Evolutionary conservation across 2,329 filamentous ascomycete species (phyloP).

Genomic region (Aspergillus pseudoviridinutans): DNA sequence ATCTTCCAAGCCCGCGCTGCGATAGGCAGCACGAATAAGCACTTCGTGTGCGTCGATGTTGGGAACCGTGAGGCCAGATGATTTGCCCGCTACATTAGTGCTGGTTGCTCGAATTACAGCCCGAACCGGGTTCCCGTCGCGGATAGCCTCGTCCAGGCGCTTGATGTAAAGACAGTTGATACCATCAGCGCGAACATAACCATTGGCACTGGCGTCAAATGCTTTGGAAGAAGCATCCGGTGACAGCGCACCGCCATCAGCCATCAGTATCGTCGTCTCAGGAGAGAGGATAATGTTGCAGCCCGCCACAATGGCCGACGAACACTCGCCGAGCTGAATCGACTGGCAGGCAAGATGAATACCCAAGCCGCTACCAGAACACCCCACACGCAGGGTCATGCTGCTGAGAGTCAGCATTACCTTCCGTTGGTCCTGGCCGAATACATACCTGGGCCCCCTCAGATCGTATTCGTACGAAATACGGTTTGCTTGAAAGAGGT

Average conservation of each 20-base stretch:
- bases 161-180: slow-evolving; percentile 29
- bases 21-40: slow-evolving; percentile 7
- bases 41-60: slow-evolving; percentile 11
- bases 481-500: slow-evolving; percentile 21
- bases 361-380: slow-evolving; percentile 30
- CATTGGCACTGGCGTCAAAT: slow-evolving; percentile 25
- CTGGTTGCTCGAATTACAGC: slow-evolving; percentile 31
- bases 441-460: slow-evolving; percentile 12
- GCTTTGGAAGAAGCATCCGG: slow-evolving; percentile 23
- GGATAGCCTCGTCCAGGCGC: slow-evolving; percentile 20
- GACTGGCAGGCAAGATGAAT: slow-evolving; percentile 27
- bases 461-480: slow-evolving; percentile 23
- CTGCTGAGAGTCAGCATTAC: background rate
- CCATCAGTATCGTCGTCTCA: slow-evolving; percentile 21
- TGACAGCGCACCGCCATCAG: slow-evolving; percentile 32
- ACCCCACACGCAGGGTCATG: slow-evolving; percentile 31
- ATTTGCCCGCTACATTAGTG: slow-evolving; percentile 27
- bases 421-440: background rate
- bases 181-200: slow-evolving; percentile 30
- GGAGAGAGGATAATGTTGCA: slow-evolving; percentile 32
- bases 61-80: slow-evolving; percentile 15
- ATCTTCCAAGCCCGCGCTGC: slow-evolving; percentile 3
- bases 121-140: slow-evolving; percentile 28
- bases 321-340: slow-evolving; percentile 12
- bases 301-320: slow-evolving; percentile 30